A percentile compares a stretch with the other conserved stretches of the same genome.
Conservation (phyloP, 2,329 filamentous ascomycete species). For the Arthrobotrys iridis region DNA sequence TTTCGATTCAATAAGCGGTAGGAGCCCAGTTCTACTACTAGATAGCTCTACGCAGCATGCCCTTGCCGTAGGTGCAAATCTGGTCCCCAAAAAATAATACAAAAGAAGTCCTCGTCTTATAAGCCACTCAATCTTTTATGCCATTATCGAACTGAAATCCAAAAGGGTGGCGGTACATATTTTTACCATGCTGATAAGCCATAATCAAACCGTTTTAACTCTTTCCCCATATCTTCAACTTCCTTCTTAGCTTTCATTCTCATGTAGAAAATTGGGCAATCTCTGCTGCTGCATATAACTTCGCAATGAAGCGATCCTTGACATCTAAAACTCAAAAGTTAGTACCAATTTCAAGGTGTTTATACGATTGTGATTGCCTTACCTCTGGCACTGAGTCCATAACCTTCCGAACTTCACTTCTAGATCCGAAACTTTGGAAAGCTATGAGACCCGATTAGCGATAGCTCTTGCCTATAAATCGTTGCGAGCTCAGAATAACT, state of each 20-base stretch:
- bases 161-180: not conserved
- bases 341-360: conserved; percentile 92
- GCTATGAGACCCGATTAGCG: conserved; percentile 47
- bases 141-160: not conserved
- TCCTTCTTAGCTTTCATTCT: conserved; percentile 99
- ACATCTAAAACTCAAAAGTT: conserved; percentile 95
- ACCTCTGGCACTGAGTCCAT: conserved; percentile 96
- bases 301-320: conserved; percentile 98
- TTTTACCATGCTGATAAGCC: conserved; percentile 76
- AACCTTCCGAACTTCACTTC: conserved; percentile 91
- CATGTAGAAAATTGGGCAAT: conserved; percentile 99
- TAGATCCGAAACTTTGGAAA: conserved; percentile 87
- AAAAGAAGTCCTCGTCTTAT: not conserved
- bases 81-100: conserved; percentile 8
- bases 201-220: conserved; percentile 86
- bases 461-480: not conserved
- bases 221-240: conserved; percentile 91
- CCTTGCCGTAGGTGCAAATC: not conserved
- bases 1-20: not conserved
- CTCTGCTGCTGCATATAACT: conserved; percentile 94
- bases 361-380: conserved; percentile 79
- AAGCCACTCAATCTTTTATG: not conserved
- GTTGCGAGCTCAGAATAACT: not conserved
- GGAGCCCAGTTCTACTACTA: not conserved
- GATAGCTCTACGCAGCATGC: not conserved